Conservation (phyloP, 208 protist species). For the Wallacemonas collosoma region DNA sequence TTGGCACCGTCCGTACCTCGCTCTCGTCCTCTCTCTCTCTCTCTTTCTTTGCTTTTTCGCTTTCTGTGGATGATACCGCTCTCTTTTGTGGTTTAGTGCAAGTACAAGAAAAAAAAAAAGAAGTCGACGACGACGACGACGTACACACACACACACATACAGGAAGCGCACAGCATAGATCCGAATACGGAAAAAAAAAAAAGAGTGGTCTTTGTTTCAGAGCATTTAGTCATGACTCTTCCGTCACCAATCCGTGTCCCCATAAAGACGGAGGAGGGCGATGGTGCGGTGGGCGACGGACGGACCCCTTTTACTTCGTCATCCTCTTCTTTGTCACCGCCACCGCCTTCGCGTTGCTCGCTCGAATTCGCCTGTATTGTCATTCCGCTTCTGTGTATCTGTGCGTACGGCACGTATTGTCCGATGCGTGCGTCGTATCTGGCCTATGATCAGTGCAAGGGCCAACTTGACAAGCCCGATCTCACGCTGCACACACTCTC, state of each 20-base stretch:
- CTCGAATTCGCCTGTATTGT: not conserved
- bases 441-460: not conserved
- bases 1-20: not conserved
- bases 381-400: constrained; percentile 1
- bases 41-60: not conserved
- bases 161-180: too few species aligned
- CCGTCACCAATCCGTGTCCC: constrained; percentile 4
- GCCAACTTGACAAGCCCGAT: constrained; percentile 8
- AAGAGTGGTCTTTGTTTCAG: too few species aligned
- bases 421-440: constrained; percentile 4
- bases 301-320: not conserved
- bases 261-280: not conserved
- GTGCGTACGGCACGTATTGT: not conserved
- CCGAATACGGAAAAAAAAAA: too few species aligned
- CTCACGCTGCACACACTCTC: not conserved
- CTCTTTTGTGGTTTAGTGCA: not conserved
- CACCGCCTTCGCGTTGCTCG: constrained; percentile 1
- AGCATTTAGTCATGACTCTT: not conserved
- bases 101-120: not conserved
- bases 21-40: not conserved
- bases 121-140: not conserved
- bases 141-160: too few species aligned
- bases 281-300: not conserved
- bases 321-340: not conserved
- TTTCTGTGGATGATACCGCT: not conserved